A percentile compares a stretch with the other conserved stretches of the same genome.
Evolutionary conservation across 805 yeast species (phyloP).

Genomic region (Brettanomyces nanus): DNA sequence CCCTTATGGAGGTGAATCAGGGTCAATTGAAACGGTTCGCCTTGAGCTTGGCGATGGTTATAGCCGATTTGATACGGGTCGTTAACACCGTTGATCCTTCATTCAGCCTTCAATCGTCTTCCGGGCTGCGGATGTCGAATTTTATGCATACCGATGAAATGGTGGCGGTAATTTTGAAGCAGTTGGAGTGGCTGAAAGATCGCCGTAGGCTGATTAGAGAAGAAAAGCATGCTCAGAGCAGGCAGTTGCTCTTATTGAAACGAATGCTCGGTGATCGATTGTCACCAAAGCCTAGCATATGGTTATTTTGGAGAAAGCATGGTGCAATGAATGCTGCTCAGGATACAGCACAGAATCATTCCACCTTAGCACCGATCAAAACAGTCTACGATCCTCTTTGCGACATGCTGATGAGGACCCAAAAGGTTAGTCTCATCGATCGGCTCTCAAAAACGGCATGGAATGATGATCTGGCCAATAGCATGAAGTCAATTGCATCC

Average conservation of each 20-base stretch:
- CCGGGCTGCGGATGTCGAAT: conserved; percentile 13
- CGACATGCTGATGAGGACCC: not conserved
- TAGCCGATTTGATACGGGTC: conserved; percentile 13
- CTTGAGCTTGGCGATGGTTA: conserved; percentile 14
- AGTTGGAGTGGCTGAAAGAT: not conserved
- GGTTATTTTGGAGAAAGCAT: too few species aligned
- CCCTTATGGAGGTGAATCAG: not conserved
- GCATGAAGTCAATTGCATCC: not conserved
- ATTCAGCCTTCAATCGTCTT: not conserved
- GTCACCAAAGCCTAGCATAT: too few species aligned
- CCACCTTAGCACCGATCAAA: too few species aligned
- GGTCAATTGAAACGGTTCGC: conserved; percentile 12
- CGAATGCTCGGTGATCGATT: too few species aligned
- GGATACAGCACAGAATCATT: too few species aligned
- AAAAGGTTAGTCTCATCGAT: not conserved
- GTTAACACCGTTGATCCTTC: conserved; percentile 3
- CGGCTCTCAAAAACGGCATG: not conserved
- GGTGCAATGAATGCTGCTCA: too few species aligned
- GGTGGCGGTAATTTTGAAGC: conserved; percentile 1
- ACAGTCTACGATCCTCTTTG: not conserved
- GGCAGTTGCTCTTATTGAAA: not conserved
- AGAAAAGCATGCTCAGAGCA: not conserved
- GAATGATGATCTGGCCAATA: not conserved
- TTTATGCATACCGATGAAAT: conserved; percentile 13
- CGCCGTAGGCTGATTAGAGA: not conserved